These are phyloP conservation scores for Trichosporon faecale DNA, from an alignment of 1,284 basidiomycete species.

Conservation along the genomic window DNA sequence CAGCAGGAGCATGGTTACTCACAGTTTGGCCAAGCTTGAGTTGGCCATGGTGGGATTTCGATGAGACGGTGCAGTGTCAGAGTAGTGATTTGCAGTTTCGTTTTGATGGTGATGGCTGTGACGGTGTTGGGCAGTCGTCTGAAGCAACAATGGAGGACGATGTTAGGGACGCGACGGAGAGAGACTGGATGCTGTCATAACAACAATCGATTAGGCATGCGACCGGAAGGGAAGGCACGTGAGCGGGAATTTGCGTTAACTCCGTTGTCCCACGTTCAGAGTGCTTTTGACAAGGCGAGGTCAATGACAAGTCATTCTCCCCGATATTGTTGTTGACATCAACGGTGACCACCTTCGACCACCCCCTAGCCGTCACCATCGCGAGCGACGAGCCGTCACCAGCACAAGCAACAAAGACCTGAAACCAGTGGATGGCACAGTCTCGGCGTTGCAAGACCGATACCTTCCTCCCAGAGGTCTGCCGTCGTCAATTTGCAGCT, in stretches of 20 bases:
- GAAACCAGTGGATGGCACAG: not conserved
- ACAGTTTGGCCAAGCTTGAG: conserved; percentile 26
- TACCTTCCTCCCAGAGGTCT: not conserved
- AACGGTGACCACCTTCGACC: not conserved
- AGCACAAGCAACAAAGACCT: not conserved
- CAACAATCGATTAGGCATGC: not conserved
- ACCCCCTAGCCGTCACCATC: not conserved
- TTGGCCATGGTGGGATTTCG: conserved; percentile 6
- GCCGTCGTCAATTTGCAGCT: conserved; percentile 9
- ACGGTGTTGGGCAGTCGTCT: not conserved
- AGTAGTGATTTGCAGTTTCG: too few species aligned
- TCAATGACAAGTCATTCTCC: conserved; percentile 17
- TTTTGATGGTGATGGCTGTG: not conserved
- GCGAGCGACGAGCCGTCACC: conserved; percentile 4
- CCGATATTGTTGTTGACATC: conserved; percentile 11
- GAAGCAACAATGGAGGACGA: not conserved
- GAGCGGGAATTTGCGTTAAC: not conserved
- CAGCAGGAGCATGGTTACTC: conserved; percentile 9
- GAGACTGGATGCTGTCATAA: not conserved
- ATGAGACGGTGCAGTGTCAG: too few species aligned
- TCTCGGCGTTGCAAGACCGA: not conserved
- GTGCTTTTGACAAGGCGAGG: conserved; percentile 2
- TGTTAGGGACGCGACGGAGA: not conserved
- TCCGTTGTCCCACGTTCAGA: not conserved
- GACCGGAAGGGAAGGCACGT: not conserved